Percentiles rank a stretch among this genome's conserved stretches.
Conservation (phyloP, 257 asterid species). For the Solanum peruvianum region DNA sequence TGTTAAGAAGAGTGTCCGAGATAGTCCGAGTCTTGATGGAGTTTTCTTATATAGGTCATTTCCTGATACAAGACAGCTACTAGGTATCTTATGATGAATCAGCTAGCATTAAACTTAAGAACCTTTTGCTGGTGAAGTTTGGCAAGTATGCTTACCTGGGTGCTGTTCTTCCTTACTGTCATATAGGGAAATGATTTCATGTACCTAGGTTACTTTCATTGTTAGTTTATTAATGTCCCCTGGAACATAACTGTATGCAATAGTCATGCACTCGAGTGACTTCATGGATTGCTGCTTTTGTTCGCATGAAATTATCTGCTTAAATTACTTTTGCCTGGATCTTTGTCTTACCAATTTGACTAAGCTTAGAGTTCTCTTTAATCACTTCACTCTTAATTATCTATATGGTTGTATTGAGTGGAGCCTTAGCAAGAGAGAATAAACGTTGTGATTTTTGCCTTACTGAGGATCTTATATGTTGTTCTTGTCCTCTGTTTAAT, state of each 20-base stretch:
- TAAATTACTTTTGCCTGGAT: neutral
- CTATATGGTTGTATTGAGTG: neutral
- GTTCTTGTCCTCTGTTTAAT: neutral
- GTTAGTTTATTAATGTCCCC: neutral
- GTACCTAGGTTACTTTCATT: neutral
- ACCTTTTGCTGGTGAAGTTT: neutral
- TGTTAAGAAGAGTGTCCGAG: neutral
- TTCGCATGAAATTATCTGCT: neutral
- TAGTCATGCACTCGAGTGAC: neutral
- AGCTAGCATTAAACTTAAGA: neutral
- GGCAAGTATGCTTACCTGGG: neutral
- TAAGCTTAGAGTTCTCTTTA: neutral
- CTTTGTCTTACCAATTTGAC: neutral
- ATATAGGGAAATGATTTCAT: neutral
- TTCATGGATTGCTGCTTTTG: neutral
- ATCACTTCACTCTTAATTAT: neutral
- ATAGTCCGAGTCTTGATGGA: neutral
- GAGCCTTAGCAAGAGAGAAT: neutral
- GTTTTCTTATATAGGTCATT: neutral
- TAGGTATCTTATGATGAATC: neutral
- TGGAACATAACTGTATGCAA: neutral
- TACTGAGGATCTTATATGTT: neutral
- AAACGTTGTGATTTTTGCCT: neutral
- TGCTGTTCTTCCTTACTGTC: neutral
- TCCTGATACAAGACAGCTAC: neutral